Percentiles rank a stretch among this genome's conserved stretches.
Evolutionary conservation across 1,284 basidiomycete genomes (phyloP).

Genomic region (Cryptococcus neoformans): DNA sequence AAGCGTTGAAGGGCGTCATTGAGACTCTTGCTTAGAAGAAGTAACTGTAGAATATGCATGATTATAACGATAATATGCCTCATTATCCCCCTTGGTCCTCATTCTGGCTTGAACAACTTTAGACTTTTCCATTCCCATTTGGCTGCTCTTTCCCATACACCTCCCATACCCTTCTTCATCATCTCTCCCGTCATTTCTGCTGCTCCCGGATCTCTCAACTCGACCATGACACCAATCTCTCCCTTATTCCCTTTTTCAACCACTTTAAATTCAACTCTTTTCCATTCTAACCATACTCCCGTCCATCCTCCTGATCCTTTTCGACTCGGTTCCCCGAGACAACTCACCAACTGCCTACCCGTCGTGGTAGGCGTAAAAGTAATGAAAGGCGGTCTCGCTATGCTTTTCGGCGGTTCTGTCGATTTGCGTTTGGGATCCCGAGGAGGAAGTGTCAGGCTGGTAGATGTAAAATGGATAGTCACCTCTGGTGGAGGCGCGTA

Average conservation of each 20-base stretch:
- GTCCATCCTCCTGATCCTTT: constrained; percentile 65
- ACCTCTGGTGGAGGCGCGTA: constrained; percentile 45
- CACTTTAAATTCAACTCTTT: constrained; percentile 57
- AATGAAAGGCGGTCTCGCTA: constrained; percentile 50
- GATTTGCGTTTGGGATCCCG: constrained; percentile 10
- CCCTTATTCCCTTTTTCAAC: constrained; percentile 1
- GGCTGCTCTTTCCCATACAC: constrained; percentile 45
- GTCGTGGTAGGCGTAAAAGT: constrained; percentile 56
- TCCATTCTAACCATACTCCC: constrained; percentile 65
- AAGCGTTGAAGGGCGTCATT: constrained; percentile 71
- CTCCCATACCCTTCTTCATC: constrained; percentile 37
- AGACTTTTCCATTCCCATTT: constrained; percentile 42
- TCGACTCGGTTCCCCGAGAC: constrained; percentile 74
- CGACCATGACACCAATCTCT: constrained; percentile 37
- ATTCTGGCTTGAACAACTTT: constrained; percentile 35
- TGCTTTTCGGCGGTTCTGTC: constrained; percentile 6
- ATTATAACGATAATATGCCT: constrained; percentile 4
- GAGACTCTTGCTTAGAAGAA: constrained; percentile 51
- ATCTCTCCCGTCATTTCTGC: constrained; percentile 27
- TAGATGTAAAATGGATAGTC: constrained; percentile 56
- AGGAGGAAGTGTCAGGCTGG: constrained; percentile 47
- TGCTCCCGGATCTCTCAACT: constrained; percentile 36
- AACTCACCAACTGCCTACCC: constrained; percentile 70
- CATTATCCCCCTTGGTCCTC: neutral
- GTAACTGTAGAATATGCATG: constrained; percentile 18